phyloP scores from a whole-genome alignment of 2,329 filamentous ascomycete species.

The Clarireedia homoeocarpa region DNA sequence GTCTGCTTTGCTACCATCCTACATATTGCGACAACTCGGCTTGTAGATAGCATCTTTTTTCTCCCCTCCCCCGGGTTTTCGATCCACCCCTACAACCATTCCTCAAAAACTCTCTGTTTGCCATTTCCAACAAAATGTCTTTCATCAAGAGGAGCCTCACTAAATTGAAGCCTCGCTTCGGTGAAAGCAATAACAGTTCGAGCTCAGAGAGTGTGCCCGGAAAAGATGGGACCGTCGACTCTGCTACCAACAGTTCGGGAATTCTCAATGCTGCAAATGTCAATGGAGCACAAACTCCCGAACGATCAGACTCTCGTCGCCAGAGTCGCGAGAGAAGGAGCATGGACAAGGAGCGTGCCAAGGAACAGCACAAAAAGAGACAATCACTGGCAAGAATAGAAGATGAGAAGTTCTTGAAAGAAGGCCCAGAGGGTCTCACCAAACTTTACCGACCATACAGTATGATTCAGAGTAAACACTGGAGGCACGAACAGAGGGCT shows the following conservation, averaged over 20 bases:
- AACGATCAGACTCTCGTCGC: constrained; percentile 13
- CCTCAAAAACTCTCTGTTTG: not conserved
- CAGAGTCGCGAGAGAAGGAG: constrained; percentile 22
- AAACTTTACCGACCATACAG: constrained; percentile 27
- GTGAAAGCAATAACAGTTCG: constrained; percentile 6
- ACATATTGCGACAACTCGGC: not conserved
- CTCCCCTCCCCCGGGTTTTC: no score
- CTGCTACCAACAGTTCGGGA: not conserved
- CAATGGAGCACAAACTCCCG: constrained; percentile 9
- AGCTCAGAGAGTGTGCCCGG: constrained; percentile 10
- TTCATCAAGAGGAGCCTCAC: constrained; percentile 25
- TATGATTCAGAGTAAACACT: constrained; percentile 29
- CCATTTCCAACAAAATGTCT: constrained; percentile 19
- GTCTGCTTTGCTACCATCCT: no score
- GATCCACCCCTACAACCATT: not conserved
- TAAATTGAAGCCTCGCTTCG: constrained; percentile 17
- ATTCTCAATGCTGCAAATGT: not conserved
- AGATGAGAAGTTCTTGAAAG: constrained; percentile 24
- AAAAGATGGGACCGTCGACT: constrained; percentile 6
- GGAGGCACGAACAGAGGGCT: constrained; percentile 24
- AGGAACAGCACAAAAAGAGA: constrained; percentile 23
- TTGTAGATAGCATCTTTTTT: no score
- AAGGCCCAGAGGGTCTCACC: constrained; percentile 24
- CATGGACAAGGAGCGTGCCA: constrained; percentile 22
- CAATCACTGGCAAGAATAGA: constrained; percentile 24